These are phyloP conservation scores for Micractinium conductrix DNA, from an alignment of 139 green algal species.

Conservation along the genomic window DNA sequence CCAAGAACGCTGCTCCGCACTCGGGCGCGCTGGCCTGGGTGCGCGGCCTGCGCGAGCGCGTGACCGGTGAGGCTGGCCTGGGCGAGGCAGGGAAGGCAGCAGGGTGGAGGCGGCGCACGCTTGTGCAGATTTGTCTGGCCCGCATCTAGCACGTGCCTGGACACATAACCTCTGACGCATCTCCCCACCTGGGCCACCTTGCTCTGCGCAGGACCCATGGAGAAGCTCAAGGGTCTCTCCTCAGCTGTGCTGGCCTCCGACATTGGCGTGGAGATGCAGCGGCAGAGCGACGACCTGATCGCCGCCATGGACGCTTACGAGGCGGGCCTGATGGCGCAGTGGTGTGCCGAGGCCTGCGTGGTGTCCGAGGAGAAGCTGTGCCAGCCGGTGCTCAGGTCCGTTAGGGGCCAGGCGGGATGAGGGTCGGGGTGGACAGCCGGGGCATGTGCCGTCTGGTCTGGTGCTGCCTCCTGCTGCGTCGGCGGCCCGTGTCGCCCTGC, in stretches of 20 bases:
- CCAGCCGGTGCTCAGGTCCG: constrained; percentile 73
- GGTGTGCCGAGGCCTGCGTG: constrained; percentile 65
- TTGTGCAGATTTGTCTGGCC: no score
- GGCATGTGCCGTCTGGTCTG: no score
- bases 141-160: no score
- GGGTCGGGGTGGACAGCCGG: no score
- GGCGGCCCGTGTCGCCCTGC: background rate
- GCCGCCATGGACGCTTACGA: constrained; percentile 73
- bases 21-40: constrained; percentile 85
- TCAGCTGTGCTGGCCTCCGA: constrained; percentile 69
- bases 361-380: constrained; percentile 86
- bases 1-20: constrained; percentile 60
- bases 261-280: constrained; percentile 64
- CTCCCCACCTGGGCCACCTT: no score
- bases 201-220: constrained; percentile 71
- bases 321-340: constrained; percentile 60
- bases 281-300: constrained; percentile 66
- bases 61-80: constrained; percentile 55
- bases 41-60: constrained; percentile 76
- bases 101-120: no score
- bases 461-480: no score
- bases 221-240: constrained; percentile 64
- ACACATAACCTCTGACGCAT: no score
- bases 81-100: no score
- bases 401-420: no score